Evolutionary conservation across 495 filamentous ascomycete species (phyloP).

Genomic region (Bombardia bombarda): DNA sequence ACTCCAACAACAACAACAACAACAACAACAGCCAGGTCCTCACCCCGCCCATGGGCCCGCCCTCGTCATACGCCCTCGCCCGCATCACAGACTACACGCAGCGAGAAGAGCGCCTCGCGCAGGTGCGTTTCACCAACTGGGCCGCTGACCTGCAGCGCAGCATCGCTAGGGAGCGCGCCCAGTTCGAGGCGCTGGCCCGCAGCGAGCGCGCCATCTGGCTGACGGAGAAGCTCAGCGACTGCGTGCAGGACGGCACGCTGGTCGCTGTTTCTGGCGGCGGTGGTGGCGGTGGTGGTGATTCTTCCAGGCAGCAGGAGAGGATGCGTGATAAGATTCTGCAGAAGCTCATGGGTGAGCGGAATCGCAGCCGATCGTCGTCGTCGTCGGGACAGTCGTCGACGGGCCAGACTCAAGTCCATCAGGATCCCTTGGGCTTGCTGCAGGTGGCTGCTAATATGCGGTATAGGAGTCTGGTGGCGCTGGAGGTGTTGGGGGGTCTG

Average conservation of each 20-base stretch:
- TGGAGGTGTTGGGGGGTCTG: conserved; percentile 73
- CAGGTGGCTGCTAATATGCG: conserved; percentile 61
- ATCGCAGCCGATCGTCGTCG: neutral
- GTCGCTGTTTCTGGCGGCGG: conserved; percentile 31
- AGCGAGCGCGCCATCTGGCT: conserved; percentile 76
- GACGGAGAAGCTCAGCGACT: conserved; percentile 65
- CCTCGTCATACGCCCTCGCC: conserved; percentile 60
- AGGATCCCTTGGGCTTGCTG: conserved; percentile 73
- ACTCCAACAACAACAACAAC: conserved; percentile 17
- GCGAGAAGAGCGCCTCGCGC: conserved; percentile 65
- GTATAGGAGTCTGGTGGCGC: conserved; percentile 54
- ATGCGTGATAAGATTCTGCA: conserved; percentile 1
- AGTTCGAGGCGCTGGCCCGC: conserved; percentile 62
- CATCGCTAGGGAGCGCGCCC: conserved; percentile 68
- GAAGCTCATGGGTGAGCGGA: neutral
- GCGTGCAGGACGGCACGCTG: conserved; percentile 62
- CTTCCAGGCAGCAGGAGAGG: neutral
- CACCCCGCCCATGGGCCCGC: conserved; percentile 24
- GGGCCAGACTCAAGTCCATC: conserved; percentile 3
- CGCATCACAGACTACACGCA: conserved; percentile 63
- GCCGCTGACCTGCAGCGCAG: conserved; percentile 81
- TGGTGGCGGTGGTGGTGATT: too few species aligned
- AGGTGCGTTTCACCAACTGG: conserved; percentile 81
- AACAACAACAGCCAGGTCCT: conserved; percentile 10
- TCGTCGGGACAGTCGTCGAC: neutral